A percentile compares a stretch with the other conserved stretches of the same genome.
Conservation (phyloP, 371 early-diverging fungal genomes). For the Apophysomyces ossiformis region DNA sequence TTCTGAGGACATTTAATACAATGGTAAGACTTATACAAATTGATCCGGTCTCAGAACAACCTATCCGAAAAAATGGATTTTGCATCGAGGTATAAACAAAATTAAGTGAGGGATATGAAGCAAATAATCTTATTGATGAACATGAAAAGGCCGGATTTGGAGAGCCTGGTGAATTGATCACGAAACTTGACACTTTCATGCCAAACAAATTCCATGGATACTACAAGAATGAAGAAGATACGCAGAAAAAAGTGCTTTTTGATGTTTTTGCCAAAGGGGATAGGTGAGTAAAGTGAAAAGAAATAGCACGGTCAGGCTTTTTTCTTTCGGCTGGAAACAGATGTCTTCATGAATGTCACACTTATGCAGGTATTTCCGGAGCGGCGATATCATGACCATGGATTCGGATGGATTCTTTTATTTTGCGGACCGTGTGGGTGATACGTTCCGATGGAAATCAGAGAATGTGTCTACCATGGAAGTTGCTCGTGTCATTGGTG, state of each 20-base stretch:
- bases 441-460: constrained; percentile 67
- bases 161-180: no score
- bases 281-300: not conserved
- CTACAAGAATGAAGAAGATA: no score
- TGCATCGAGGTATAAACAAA: no score
- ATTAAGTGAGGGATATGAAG: no score
- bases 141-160: no score
- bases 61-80: constrained; percentile 9
- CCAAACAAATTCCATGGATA: no score
- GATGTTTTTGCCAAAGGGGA: no score
- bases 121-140: no score
- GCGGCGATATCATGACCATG: constrained; percentile 68
- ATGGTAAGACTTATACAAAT: constrained; percentile 37
- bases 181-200: no score
- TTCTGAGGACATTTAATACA: constrained; percentile 24
- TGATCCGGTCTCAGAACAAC: constrained; percentile 48
- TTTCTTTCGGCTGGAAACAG: no score
- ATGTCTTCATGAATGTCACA: constrained; percentile 18
- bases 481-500: constrained; percentile 61
- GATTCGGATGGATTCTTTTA: constrained; percentile 50
- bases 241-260: no score
- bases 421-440: constrained; percentile 75
- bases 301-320: no score
- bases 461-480: constrained; percentile 75
- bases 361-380: constrained; percentile 55